phyloP scores from a whole-genome alignment of 2,329 filamentous ascomycete genomes.

The Cladosporium sp. region DNA sequence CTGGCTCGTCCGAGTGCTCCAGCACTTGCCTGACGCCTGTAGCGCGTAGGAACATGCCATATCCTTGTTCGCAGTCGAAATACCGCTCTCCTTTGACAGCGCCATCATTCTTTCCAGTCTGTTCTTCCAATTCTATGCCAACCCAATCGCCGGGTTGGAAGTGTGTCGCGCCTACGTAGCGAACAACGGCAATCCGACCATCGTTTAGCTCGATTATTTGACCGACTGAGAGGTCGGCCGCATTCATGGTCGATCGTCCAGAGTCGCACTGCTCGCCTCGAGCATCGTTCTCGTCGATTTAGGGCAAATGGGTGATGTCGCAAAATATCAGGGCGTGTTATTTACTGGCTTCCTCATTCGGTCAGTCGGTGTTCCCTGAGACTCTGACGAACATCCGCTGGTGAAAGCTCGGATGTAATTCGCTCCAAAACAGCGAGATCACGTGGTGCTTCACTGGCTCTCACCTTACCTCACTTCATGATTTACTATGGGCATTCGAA shows the following conservation, averaged over 20 bases:
- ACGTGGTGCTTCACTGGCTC: background rate
- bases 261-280: background rate
- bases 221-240: constrained; percentile 45
- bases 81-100: constrained; percentile 83
- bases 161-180: constrained; percentile 72
- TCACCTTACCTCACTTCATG: too few species aligned
- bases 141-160: constrained; percentile 85
- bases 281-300: background rate
- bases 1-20: constrained; percentile 22
- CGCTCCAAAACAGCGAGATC: background rate
- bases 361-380: background rate
- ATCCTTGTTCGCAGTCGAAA: constrained; percentile 66
- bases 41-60: constrained; percentile 85
- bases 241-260: constrained; percentile 24
- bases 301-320: background rate
- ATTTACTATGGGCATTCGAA: too few species aligned
- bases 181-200: constrained; percentile 69
- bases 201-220: constrained; percentile 76
- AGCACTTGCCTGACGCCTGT: constrained; percentile 56
- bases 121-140: constrained; percentile 78
- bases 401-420: background rate
- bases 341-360: background rate
- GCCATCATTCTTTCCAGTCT: constrained; percentile 88
- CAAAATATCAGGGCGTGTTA: background rate
- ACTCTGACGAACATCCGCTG: background rate